Evolutionary conservation across 2,329 filamentous ascomycete genomes (phyloP).

Genomic region (Shiraia bambusicola): DNA sequence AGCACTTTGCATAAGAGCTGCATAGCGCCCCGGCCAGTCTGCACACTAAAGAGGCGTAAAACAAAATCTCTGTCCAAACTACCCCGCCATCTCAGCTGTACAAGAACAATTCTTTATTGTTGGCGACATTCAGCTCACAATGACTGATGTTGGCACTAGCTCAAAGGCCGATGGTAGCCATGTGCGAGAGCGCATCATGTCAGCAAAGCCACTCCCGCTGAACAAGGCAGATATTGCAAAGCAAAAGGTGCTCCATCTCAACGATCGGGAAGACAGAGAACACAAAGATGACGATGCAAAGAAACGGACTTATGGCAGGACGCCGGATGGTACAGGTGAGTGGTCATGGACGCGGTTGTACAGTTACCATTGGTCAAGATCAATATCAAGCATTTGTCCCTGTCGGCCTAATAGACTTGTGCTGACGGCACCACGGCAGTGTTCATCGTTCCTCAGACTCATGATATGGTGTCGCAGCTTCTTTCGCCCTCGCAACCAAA

Average conservation of each 20-base stretch:
- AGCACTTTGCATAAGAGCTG: slow-evolving; percentile 26
- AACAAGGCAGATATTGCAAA: slow-evolving; percentile 44
- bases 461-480: slow-evolving; percentile 98
- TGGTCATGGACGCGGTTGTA: slow-evolving; percentile 16
- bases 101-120: slow-evolving; percentile 18
- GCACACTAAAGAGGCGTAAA: slow-evolving; percentile 23
- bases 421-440: slow-evolving; percentile 57
- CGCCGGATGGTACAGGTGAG: slow-evolving; percentile 86
- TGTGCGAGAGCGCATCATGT: slow-evolving; percentile 33
- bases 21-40: slow-evolving; percentile 28
- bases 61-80: slow-evolving; percentile 19
- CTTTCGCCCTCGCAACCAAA: slow-evolving; percentile 93
- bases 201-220: slow-evolving; percentile 32
- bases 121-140: slow-evolving; percentile 17
- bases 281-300: slow-evolving; percentile 52
- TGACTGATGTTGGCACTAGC: slow-evolving; percentile 27
- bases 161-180: slow-evolving; percentile 31
- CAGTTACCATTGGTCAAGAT: neutral
- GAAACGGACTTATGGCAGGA: slow-evolving; percentile 86
- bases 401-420: slow-evolving; percentile 2
- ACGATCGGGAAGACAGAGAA: slow-evolving; percentile 50
- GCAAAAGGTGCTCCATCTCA: slow-evolving; percentile 52
- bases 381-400: neutral
- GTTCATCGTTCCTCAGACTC: slow-evolving; percentile 91
- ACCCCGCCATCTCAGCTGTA: slow-evolving; percentile 15